These are phyloP conservation scores for Diospyros kaki DNA, from an alignment of 148 eudicot genomes.

Conservation along the genomic window DNA sequence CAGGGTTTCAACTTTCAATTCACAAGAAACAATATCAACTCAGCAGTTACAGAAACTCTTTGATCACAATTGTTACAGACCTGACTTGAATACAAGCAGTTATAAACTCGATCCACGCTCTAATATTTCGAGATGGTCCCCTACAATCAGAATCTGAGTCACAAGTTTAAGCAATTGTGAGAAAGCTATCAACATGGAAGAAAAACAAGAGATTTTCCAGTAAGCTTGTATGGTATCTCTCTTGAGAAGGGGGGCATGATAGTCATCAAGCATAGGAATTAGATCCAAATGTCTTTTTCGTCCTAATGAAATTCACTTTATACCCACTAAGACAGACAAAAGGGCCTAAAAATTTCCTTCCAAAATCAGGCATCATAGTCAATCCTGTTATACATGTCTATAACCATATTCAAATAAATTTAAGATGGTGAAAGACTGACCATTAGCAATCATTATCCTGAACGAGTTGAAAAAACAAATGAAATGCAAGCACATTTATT, in stretches of 20 bases:
- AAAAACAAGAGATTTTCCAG: background rate
- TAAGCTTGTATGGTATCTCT: background rate
- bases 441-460: background rate
- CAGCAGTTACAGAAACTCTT: background rate
- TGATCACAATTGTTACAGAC: constrained; percentile 28
- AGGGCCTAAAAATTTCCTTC: no score
- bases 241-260: no score
- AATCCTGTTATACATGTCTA: background rate
- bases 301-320: no score
- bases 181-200: constrained; percentile 10
- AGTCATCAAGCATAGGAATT: no score
- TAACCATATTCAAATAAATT: background rate
- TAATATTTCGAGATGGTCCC: constrained; percentile 71
- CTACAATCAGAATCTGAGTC: constrained; percentile 34
- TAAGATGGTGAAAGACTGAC: background rate
- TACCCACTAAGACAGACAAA: no score
- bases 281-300: no score
- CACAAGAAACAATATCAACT: background rate
- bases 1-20: background rate
- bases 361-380: background rate
- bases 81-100: constrained; percentile 58
- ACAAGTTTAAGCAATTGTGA: constrained; percentile 18
- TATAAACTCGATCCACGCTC: constrained; percentile 68
- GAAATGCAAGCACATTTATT: background rate
- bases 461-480: background rate